Conservation (phyloP, 306 rosid species). For the Argentina anserina region DNA sequence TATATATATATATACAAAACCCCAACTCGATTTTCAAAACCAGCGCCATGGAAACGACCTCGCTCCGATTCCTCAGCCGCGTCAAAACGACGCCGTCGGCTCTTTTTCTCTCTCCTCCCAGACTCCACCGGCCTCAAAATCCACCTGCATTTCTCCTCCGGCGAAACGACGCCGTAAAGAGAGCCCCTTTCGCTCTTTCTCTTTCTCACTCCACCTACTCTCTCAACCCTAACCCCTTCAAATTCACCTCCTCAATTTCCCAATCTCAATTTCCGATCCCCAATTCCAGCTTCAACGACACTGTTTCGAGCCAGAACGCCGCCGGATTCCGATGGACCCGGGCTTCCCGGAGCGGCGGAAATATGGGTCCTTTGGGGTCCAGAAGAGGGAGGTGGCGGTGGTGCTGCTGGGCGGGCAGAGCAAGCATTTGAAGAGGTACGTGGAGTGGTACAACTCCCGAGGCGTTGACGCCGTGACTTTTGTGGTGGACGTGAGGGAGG, state of each 20-base stretch:
- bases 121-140: slow-evolving; percentile 1
- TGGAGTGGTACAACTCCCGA: slow-evolving; percentile 74
- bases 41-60: slow-evolving; percentile 58
- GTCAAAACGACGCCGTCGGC: slow-evolving; percentile 33
- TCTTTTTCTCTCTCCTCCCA: slow-evolving; percentile 9
- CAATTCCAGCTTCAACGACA: slow-evolving; percentile 5
- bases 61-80: slow-evolving; percentile 34
- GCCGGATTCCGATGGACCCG: slow-evolving; percentile 42
- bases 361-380: slow-evolving; percentile 18
- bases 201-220: slow-evolving; percentile 34
- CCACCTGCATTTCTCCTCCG: background rate
- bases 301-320: slow-evolving; percentile 25
- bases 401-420: slow-evolving; percentile 68
- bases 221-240: slow-evolving; percentile 24
- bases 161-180: slow-evolving; percentile 4
- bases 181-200: slow-evolving; percentile 26
- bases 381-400: slow-evolving; percentile 41
- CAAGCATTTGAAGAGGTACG: slow-evolving; percentile 74
- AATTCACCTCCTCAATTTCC: slow-evolving; percentile 21
- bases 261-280: background rate
- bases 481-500: slow-evolving; percentile 52
- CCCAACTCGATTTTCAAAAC: background rate
- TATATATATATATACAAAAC: no score
- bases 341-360: slow-evolving; percentile 26
- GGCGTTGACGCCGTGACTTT: slow-evolving; percentile 70